These are phyloP conservation scores for Prosopis cineraria DNA, from an alignment of 306 rosid species.

Conservation along the genomic window DNA sequence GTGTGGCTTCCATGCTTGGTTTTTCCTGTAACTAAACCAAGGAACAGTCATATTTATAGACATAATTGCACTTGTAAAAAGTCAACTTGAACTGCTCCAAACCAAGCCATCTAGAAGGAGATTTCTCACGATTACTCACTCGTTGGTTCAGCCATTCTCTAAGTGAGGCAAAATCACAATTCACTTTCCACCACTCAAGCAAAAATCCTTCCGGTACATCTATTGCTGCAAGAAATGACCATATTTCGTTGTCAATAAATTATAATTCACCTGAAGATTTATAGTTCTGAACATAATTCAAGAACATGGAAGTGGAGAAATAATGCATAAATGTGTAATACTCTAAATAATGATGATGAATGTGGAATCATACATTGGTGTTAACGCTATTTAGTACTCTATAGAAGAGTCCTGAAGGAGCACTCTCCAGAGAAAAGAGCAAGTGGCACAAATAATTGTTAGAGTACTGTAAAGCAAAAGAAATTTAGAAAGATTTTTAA, in stretches of 20 bases:
- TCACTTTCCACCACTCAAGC: constrained; percentile 32
- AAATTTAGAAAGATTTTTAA: background rate
- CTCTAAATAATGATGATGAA: too few relatives aligned
- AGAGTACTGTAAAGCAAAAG: background rate
- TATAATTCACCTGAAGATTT: background rate
- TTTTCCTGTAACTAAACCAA: constrained; percentile 13
- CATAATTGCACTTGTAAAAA: background rate
- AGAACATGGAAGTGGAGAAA: background rate
- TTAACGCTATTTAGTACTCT: background rate
- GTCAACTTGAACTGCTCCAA: background rate
- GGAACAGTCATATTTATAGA: constrained; percentile 1
- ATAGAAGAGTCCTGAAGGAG: background rate
- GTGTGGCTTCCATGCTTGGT: background rate
- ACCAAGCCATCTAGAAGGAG: background rate
- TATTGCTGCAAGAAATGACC: constrained; percentile 23
- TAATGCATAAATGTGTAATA: background rate
- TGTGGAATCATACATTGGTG: background rate
- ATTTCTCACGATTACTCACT: background rate
- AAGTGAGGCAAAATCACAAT: background rate
- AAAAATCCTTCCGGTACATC: constrained; percentile 39
- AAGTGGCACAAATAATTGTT: background rate
- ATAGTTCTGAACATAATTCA: background rate
- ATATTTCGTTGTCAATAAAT: constrained; percentile 1
- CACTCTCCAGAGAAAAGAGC: background rate
- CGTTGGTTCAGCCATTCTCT: background rate